A percentile compares a stretch with the other conserved stretches of the same genome.
Evolutionary conservation across 768 basidiomycete species (phyloP).

Genomic region (Suillus spraguei): DNA sequence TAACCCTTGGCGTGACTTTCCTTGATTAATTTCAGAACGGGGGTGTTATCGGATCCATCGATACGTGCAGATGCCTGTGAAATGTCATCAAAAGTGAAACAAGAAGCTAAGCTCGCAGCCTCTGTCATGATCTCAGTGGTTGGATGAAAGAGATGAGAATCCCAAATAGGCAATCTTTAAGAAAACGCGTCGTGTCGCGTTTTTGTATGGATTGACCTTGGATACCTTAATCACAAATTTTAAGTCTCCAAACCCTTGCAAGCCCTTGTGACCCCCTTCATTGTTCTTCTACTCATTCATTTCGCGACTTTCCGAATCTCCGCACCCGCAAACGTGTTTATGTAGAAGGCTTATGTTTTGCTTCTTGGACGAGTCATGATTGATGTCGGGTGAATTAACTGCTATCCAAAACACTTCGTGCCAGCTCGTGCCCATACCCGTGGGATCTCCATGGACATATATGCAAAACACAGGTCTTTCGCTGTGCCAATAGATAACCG

Average conservation of each 20-base stretch:
- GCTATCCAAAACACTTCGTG: conserved; percentile 5
- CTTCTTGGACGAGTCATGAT: conserved; percentile 8
- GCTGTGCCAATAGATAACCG: not conserved
- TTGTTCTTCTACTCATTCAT: not conserved
- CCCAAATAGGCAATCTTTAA: conserved; percentile 1
- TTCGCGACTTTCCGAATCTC: conserved; percentile 7
- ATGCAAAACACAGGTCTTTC: not conserved
- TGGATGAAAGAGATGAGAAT: not conserved
- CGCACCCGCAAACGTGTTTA: conserved; percentile 2
- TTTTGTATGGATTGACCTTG: not conserved
- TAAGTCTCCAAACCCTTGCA: conserved; percentile 6
- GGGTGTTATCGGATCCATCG: conserved; percentile 39
- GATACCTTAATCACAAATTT: not conserved
- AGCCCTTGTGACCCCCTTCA: not conserved
- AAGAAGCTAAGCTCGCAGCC: conserved; percentile 30
- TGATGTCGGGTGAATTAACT: conserved; percentile 5
- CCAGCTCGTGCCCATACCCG: conserved; percentile 4
- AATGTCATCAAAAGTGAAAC: conserved; percentile 41
- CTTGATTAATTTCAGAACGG: conserved; percentile 51
- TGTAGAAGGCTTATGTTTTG: not conserved
- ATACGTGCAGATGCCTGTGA: conserved; percentile 27
- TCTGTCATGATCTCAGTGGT: conserved; percentile 23
- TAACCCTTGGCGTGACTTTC: conserved; percentile 70
- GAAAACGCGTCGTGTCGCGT: conserved; percentile 4
- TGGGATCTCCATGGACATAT: conserved; percentile 10